A percentile compares a stretch with the other conserved stretches of the same genome.
phyloP scores from a whole-genome alignment of 2,329 filamentous ascomycete species.

The Dothideomycetidae sp. region DNA sequence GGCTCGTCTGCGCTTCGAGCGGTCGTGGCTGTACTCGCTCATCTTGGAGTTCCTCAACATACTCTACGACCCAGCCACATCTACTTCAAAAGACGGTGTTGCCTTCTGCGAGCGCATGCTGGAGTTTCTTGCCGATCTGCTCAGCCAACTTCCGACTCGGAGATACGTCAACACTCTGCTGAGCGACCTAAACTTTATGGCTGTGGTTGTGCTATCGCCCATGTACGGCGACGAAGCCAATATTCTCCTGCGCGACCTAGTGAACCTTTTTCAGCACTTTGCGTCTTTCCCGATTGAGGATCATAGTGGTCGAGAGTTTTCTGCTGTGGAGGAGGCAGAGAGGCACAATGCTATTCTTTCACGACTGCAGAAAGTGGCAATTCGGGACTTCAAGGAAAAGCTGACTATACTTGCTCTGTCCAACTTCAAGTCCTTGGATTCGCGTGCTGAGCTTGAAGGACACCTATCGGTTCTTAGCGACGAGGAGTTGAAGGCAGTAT shows the following conservation, averaged over 20 bases:
- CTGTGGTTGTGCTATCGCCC: constrained; percentile 64
- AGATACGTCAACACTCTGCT: constrained; percentile 84
- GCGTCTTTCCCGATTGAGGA: constrained; percentile 83
- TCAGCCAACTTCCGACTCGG: constrained; percentile 85
- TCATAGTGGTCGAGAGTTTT: constrained; percentile 66
- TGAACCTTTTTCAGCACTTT: constrained; percentile 70
- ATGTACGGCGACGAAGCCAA: constrained; percentile 63
- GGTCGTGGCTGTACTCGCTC: constrained; percentile 83
- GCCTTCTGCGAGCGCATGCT: constrained; percentile 85
- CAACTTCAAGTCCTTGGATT: constrained; percentile 79
- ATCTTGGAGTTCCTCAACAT: constrained; percentile 67
- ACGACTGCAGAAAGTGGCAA: constrained; percentile 61
- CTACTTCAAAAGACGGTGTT: constrained; percentile 39
- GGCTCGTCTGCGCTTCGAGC: constrained; percentile 71
- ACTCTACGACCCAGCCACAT: constrained; percentile 41
- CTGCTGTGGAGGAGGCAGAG: constrained; percentile 59
- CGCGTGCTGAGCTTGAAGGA: constrained; percentile 60
- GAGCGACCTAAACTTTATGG: constrained; percentile 69
- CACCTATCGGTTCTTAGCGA: constrained; percentile 63
- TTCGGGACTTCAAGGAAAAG: constrained; percentile 79
- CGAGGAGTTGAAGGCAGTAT: constrained; percentile 56
- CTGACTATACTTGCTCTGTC: constrained; percentile 81
- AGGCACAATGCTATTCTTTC: constrained; percentile 62
- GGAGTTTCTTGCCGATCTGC: constrained; percentile 77
- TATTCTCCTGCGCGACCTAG: constrained; percentile 65